Evolutionary conservation across 257 asterid genomes (phyloP), one percentile per base, ranked within the genome.

Genomic region (Petunia secreta): DNA sequence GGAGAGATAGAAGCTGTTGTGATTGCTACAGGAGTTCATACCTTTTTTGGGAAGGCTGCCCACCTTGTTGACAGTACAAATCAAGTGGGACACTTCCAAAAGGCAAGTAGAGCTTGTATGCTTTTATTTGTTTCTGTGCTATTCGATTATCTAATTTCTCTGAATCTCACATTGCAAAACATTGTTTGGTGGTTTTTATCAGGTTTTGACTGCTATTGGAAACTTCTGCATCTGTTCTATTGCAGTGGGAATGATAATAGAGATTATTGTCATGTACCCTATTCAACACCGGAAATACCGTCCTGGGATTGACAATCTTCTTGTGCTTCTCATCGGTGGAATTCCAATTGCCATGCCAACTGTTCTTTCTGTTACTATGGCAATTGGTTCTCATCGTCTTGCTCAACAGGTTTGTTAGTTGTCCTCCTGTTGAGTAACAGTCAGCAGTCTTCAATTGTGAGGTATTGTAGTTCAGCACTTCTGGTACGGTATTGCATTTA

Each of bases 321-420:
- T 95, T 54, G 98, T 95, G 82, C 95, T 95, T 77, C 97, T 95
- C 85, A 95, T 95, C 58, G 98, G 99, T 62, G 99, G 99, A 84
- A 92, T 95, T 71, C 99, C 98, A 37, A 95, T 95, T 86, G 99
- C 99, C 59, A 95, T 95, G 99, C 99, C 99, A 0, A 95, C 99
- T 57, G 99, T 95, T 69, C 96, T 95, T 46, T 95, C 99, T 0
- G 99, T 95, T 69, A 95, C 99, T 4, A 95, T 95, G 99, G 99
- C 99, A 62, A 95, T 95, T 40, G 99, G 99, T 60, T 89, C 99
- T 83, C 99, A 95, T 86, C 97, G 97, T 80, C 82, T 95, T 89
- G 97, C 99, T 71, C 99, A 93, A 79, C 99, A 95, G 97, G 99
- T 84, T 76, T 58, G 78, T 37, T 83, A 25, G 62, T 79, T 13